Percentiles rank a stretch among this genome's conserved stretches.
Conservation (phyloP, 148 eudicot species). For the Dysphania ambrosioides region DNA sequence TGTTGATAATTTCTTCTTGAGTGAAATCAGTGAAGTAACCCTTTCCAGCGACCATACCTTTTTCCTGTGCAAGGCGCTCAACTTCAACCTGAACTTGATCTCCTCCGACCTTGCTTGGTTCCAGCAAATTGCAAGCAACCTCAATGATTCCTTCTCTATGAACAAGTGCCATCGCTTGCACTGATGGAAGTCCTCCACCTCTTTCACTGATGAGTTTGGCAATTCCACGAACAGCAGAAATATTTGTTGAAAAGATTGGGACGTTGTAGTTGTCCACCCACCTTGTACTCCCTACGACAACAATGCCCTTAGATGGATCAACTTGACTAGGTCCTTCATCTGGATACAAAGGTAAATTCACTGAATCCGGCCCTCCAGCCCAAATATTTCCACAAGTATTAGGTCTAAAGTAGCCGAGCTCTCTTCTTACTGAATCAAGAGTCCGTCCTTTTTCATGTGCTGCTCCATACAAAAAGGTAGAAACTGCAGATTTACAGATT, state of each 20-base stretch:
- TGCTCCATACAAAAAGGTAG: constrained; percentile 75
- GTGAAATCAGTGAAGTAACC: constrained; percentile 77
- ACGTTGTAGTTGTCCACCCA: constrained; percentile 94
- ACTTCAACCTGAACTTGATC: constrained; percentile 58
- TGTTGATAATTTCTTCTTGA: constrained; percentile 43
- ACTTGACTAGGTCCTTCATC: constrained; percentile 61
- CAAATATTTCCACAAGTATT: constrained; percentile 53
- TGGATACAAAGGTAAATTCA: constrained; percentile 46
- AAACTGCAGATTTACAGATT: constrained; percentile 49
- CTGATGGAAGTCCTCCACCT: constrained; percentile 70
- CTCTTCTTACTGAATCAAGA: constrained; percentile 76
- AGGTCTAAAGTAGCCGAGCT: constrained; percentile 83
- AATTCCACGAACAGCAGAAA: constrained; percentile 52
- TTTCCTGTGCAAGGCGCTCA: constrained; percentile 57
- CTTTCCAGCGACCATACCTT: constrained; percentile 54
- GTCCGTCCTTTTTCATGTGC: constrained; percentile 56
- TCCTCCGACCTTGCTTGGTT: constrained; percentile 53
- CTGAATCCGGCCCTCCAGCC: constrained; percentile 57
- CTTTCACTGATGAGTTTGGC: constrained; percentile 68
- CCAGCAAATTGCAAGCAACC: constrained; percentile 77
- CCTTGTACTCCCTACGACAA: constrained; percentile 66
- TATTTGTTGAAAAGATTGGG: constrained; percentile 55
- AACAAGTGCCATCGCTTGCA: constrained; percentile 87
- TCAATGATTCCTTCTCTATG: constrained; percentile 71
- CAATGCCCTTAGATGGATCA: constrained; percentile 47